A percentile compares a stretch with the other conserved stretches of the same genome.
Conservation (phyloP, 257 asterid genomes). For the Nicotiana paniculata region DNA sequence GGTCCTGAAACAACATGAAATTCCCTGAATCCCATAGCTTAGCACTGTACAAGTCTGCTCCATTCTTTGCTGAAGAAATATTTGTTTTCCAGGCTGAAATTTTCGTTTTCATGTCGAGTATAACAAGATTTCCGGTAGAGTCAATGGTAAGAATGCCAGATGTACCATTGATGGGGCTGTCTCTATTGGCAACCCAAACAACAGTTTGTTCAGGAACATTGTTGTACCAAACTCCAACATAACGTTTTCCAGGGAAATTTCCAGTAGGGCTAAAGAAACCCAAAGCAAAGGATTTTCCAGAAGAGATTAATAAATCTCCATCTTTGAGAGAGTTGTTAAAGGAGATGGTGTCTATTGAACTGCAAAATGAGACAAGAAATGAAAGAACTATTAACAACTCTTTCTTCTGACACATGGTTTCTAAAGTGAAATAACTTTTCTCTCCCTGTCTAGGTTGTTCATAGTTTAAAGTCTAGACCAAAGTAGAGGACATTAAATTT, state of each 20-base stretch:
- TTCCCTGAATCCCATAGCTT: conserved; percentile 39
- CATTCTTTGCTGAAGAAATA: conserved; percentile 2
- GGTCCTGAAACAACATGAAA: conserved; percentile 24
- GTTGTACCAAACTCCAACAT: conserved; percentile 42
- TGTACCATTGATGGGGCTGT: conserved; percentile 17
- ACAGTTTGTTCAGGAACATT: conserved; percentile 25
- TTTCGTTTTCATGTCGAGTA: conserved; percentile 7
- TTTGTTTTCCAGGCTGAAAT: conserved; percentile 30
- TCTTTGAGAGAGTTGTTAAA: conserved; percentile 25
- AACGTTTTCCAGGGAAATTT: conserved; percentile 15
- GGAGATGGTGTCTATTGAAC: conserved; percentile 20
- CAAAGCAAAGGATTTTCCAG: conserved; percentile 15
- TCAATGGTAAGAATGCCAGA: conserved; percentile 21
- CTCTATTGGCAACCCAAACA: conserved; percentile 47
- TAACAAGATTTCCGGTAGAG: conserved; percentile 30
- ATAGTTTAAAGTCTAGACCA: not conserved
- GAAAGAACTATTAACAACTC: not conserved
- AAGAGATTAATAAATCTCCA: conserved; percentile 27
- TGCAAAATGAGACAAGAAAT: conserved; percentile 11
- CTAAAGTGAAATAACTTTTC: not conserved
- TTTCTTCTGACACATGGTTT: conserved; percentile 11
- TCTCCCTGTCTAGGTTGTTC: not conserved
- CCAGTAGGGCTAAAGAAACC: conserved; percentile 28
- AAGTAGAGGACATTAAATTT: not conserved
- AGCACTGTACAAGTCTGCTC: conserved; percentile 6